These are phyloP conservation scores for Russula foetens DNA, from an alignment of 768 basidiomycete genomes.

Conservation along the genomic window DNA sequence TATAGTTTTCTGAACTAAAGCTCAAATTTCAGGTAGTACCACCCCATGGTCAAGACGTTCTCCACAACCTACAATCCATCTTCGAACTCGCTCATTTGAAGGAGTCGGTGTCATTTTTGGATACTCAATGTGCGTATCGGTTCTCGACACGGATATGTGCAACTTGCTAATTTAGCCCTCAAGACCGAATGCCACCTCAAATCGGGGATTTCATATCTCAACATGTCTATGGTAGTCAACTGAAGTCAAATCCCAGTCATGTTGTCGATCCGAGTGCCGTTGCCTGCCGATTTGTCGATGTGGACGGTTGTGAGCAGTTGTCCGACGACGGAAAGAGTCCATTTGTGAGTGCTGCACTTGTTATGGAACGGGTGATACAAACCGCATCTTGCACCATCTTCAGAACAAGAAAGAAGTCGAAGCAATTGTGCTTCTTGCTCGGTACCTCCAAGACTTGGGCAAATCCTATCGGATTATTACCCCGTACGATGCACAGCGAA, in stretches of 20 bases:
- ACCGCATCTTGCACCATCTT: too few species aligned
- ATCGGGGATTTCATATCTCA: constrained; percentile 66
- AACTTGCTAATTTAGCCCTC: constrained; percentile 6
- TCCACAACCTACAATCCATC: constrained; percentile 57
- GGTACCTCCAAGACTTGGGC: constrained; percentile 41
- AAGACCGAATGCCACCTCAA: too few species aligned
- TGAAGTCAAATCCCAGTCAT: constrained; percentile 48
- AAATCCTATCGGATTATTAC: constrained; percentile 48
- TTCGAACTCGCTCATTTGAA: constrained; percentile 64
- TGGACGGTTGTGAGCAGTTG: constrained; percentile 30
- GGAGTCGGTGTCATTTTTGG: constrained; percentile 43
- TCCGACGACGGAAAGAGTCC: neutral
- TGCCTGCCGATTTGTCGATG: too few species aligned
- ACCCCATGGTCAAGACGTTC: constrained; percentile 67
- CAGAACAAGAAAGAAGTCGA: too few species aligned
- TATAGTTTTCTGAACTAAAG: neutral
- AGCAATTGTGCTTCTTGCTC: constrained; percentile 51
- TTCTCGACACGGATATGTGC: neutral
- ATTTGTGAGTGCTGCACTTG: neutral
- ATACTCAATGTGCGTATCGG: constrained; percentile 59
- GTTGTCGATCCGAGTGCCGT: constrained; percentile 33
- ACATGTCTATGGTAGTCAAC: constrained; percentile 51
- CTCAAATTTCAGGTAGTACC: constrained; percentile 46
- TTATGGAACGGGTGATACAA: neutral
- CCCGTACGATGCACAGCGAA: too few species aligned